These are phyloP conservation scores for Leishmania martiniquensis DNA, from an alignment of 208 protist genomes.

Conservation along the genomic window DNA sequence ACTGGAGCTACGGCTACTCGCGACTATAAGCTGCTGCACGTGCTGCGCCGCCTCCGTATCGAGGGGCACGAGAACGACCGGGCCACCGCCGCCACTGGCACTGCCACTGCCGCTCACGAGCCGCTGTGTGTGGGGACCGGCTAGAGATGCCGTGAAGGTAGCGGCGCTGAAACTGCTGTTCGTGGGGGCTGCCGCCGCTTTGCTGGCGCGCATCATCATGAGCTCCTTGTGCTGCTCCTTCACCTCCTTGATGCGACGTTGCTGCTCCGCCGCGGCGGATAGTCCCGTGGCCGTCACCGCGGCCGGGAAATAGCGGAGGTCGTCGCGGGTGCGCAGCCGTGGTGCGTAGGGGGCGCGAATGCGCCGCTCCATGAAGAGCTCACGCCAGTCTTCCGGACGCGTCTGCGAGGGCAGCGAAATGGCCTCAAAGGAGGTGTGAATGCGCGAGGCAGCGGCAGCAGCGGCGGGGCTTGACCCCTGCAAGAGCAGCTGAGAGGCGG, in stretches of 20 bases:
- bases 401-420: conserved; percentile 12
- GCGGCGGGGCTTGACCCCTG: not conserved
- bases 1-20: conserved; percentile 1
- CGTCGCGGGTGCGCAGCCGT: conserved; percentile 70
- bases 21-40: conserved; percentile 22
- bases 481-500: not conserved
- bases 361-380: conserved; percentile 55
- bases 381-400: conserved; percentile 69
- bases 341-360: conserved; percentile 71
- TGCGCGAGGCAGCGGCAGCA: not conserved
- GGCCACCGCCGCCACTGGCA: conserved; percentile 1
- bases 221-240: conserved; percentile 45
- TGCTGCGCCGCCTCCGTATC: conserved; percentile 22
- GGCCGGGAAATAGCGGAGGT: conserved; percentile 84
- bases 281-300: conserved; percentile 81
- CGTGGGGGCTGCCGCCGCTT: not conserved
- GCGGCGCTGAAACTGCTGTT: conserved; percentile 15
- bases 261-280: conserved; percentile 67
- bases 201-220: conserved; percentile 36
- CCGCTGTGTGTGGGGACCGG: not conserved
- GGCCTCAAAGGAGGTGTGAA: not conserved
- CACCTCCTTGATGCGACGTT: conserved; percentile 56
- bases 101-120: conserved; percentile 16
- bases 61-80: conserved; percentile 14
- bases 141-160: conserved; percentile 13